Conservation (phyloP, 352 stramenopile genomes). For the Halophytophthora polymorphica region DNA sequence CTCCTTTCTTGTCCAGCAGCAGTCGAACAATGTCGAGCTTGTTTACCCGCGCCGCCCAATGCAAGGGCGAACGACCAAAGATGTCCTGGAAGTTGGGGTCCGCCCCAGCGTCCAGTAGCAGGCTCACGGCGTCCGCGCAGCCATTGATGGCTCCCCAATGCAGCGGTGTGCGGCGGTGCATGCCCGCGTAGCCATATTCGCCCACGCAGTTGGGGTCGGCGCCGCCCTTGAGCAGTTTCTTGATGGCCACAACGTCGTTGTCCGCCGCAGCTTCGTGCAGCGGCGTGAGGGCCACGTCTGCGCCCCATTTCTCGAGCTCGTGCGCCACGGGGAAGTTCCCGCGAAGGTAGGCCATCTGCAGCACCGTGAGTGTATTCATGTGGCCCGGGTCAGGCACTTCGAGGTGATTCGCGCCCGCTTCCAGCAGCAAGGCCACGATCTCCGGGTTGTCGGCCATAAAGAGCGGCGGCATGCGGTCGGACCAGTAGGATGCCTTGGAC, state of each 20-base stretch:
- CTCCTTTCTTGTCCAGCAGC: constrained; percentile 45
- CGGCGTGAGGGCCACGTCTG: constrained; percentile 65
- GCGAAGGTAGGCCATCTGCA: constrained; percentile 64
- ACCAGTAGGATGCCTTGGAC: constrained; percentile 62
- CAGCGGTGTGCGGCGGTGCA: constrained; percentile 66
- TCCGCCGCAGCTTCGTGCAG: constrained; percentile 60
- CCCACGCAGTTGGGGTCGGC: constrained; percentile 65
- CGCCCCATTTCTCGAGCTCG: constrained; percentile 69
- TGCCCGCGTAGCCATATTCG: constrained; percentile 62
- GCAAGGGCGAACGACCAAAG: constrained; percentile 53
- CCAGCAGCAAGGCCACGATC: constrained; percentile 55
- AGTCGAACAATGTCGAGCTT: constrained; percentile 43
- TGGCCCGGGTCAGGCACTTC: constrained; percentile 59
- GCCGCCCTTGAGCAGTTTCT: constrained; percentile 42
- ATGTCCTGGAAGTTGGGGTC: constrained; percentile 74
- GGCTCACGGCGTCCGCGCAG: constrained; percentile 28
- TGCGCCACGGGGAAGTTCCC: constrained; percentile 61
- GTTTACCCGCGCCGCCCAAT: constrained; percentile 67
- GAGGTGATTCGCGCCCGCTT: constrained; percentile 65
- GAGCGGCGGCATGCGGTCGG: constrained; percentile 57
- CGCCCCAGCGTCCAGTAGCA: constrained; percentile 50
- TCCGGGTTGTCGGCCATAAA: constrained; percentile 70
- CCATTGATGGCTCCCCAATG: constrained; percentile 73
- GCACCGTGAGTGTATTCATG: constrained; percentile 69
- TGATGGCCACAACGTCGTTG: constrained; percentile 32